Conservation (phyloP, 1,284 basidiomycete genomes). For the Pseudomicrostroma phylloplanum region DNA sequence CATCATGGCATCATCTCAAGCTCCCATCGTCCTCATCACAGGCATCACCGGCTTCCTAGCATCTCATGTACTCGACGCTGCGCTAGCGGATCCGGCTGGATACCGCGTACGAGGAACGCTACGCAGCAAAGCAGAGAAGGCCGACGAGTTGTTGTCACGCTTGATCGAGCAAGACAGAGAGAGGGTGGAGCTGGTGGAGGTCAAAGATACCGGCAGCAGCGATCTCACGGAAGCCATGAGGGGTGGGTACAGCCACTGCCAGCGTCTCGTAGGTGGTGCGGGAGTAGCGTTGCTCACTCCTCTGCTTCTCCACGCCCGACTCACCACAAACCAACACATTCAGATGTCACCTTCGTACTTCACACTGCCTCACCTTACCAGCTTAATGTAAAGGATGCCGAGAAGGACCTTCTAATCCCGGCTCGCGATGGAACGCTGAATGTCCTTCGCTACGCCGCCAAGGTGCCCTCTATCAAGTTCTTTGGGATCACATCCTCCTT, state of each 20-base stretch:
- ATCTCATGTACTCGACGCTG: constrained; percentile 33
- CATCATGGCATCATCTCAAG: not conserved
- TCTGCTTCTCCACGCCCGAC: constrained; percentile 8
- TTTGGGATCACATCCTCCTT: constrained; percentile 45
- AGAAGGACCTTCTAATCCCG: constrained; percentile 47
- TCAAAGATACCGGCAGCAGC: constrained; percentile 47
- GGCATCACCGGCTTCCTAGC: constrained; percentile 43
- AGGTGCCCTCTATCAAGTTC: constrained; percentile 32
- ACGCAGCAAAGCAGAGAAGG: constrained; percentile 24
- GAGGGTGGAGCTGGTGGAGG: constrained; percentile 37
- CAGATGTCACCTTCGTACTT: constrained; percentile 24
- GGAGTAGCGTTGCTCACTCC: too few relatives aligned
- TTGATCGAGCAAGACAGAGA: constrained; percentile 20
- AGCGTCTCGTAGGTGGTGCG: too few relatives aligned
- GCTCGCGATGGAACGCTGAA: constrained; percentile 50
- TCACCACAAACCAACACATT: too few relatives aligned
- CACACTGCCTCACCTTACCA: constrained; percentile 40
- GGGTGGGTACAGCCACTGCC: too few relatives aligned
- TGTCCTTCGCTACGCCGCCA: constrained; percentile 39
- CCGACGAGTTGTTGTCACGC: constrained; percentile 31
- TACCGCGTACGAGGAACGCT: constrained; percentile 42
- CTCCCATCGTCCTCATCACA: constrained; percentile 32
- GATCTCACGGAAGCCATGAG: constrained; percentile 45
- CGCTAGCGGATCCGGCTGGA: constrained; percentile 26
- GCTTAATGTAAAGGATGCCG: constrained; percentile 41